Evolutionary conservation across 2,329 filamentous ascomycete species (phyloP), one percentile per base, ranked within the genome.

Genomic region (Paracorniculantispora psalliotae): DNA sequence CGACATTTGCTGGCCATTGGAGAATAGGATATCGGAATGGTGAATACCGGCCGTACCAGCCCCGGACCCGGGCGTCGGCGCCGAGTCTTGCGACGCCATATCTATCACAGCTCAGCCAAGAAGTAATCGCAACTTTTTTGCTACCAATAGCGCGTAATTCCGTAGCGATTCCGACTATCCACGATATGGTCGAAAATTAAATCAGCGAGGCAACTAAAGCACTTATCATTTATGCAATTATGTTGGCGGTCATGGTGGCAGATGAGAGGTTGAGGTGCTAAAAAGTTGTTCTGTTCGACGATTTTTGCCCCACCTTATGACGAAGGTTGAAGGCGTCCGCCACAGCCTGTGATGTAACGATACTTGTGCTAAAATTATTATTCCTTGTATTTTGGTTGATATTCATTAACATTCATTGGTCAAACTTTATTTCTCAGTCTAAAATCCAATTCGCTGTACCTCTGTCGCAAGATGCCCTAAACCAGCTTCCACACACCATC

Each of bases 401-500:
- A 33, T 33, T 33, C 30, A 33, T 33, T 33, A 33, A 6, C 30
- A 33, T 33, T 33, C 30, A 33, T 33, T n/a, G n/a, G n/a, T n/a
- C 12, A 41, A 4, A 25, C 17, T 19, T 21, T 12, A 6, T 13
- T 43, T 17, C 10, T 30, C 3, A 21, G 39, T 43, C 17, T 19
- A 43, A 1, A 21, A 43, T 19, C 6, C 17, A 43, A 21, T 2
- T 19, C n/a, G 21, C n/a, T n/a, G n/a, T n/a, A n/a, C n/a, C n/a
- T n/a, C n/a, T n/a, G n/a, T n/a, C n/a, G n/a, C n/a, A n/a, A n/a
- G n/a, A n/a, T n/a, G n/a, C n/a, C 46, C 66, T 70, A 84, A 44
- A 80, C 72, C 70, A 96, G 72, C 66, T 79, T 85, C 91, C 90
- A 96, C 28, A 76, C 72, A 0, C 82, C 88, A 59, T 83, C 80